A percentile compares a stretch with the other conserved stretches of the same genome.
Evolutionary conservation across 208 protist species (phyloP).

Genomic region (Crithidia acanthocephali): DNA sequence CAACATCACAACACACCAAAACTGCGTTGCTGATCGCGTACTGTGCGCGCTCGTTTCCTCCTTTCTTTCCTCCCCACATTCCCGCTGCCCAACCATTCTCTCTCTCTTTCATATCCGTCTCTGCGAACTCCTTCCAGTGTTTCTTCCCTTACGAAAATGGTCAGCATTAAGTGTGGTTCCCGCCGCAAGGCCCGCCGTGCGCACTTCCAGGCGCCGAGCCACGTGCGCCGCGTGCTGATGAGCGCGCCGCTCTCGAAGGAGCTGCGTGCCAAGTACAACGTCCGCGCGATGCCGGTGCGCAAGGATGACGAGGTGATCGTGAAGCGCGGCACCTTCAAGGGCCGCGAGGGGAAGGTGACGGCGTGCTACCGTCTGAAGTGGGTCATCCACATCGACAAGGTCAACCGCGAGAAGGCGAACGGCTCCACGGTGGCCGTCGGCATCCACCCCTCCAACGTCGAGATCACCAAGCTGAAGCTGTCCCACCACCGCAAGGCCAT

Average conservation of each 20-base stretch:
- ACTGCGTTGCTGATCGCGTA: too few relatives aligned
- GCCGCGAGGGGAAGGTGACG: constrained; percentile 97
- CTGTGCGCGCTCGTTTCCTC: too few relatives aligned
- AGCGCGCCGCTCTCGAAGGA: constrained; percentile 98
- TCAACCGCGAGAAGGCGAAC: constrained; percentile 97
- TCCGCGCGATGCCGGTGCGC: constrained; percentile 98
- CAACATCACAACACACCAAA: too few relatives aligned
- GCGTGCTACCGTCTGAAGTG: constrained; percentile 99
- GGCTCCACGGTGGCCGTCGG: constrained; percentile 94
- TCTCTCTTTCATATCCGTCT: neutral
- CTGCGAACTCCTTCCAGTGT: constrained; percentile 16
- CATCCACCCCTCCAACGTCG: constrained; percentile 99
- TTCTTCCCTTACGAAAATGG: constrained; percentile 55
- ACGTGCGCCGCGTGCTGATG: constrained; percentile 98
- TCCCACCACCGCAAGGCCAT: constrained; percentile 98
- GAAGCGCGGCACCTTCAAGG: constrained; percentile 97
- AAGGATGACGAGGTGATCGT: constrained; percentile 99
- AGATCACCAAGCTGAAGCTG: constrained; percentile 99
- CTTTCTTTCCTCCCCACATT: too few relatives aligned
- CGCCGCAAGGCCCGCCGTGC: constrained; percentile 98
- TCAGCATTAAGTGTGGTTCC: constrained; percentile 88
- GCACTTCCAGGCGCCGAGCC: constrained; percentile 98
- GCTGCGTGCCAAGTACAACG: constrained; percentile 98
- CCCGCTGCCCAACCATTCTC: neutral
- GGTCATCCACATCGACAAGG: constrained; percentile 99